Percentiles rank a stretch among this genome's conserved stretches.
Evolutionary conservation across 257 asterid species (phyloP).

Genomic region (Solanum pimpinellifolium): DNA sequence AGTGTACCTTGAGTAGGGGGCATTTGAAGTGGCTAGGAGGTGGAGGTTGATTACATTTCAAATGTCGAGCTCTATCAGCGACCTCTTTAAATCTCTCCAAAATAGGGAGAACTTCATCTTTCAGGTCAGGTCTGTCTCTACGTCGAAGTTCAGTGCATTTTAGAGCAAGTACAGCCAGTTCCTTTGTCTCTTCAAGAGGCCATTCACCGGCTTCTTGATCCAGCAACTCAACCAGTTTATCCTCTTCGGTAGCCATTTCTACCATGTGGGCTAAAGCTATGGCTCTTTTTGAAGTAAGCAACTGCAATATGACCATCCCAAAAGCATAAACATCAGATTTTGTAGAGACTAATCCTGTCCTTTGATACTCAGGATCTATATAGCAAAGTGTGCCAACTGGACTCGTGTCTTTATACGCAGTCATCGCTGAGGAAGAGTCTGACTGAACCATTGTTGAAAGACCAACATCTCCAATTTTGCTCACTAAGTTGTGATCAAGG

Average conservation of each 20-base stretch:
- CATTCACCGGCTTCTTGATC: conserved; percentile 59
- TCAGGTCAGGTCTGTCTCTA: conserved; percentile 62
- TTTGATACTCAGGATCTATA: conserved; percentile 87
- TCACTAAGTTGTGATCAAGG: conserved; percentile 62
- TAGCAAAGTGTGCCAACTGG: conserved; percentile 72
- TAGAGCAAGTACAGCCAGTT: conserved; percentile 45
- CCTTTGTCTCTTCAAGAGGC: conserved; percentile 61
- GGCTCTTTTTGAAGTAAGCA: conserved; percentile 71
- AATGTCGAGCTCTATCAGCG: conserved; percentile 31
- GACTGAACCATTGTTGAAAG: conserved; percentile 48
- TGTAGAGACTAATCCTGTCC: conserved; percentile 60
- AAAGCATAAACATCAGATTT: conserved; percentile 74
- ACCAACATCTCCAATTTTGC: conserved; percentile 91
- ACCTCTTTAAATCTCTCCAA: conserved; percentile 49
- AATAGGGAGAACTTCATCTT: conserved; percentile 40
- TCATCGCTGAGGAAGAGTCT: conserved; percentile 21
- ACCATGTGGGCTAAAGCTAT: conserved; percentile 44
- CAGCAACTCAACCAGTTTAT: conserved; percentile 24
- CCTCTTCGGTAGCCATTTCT: conserved; percentile 42
- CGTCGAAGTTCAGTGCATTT: conserved; percentile 63
- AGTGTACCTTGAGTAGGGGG: conserved; percentile 66
- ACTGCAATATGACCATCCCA: conserved; percentile 65
- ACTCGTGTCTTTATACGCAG: conserved; percentile 24
- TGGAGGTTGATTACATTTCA: conserved; percentile 3
- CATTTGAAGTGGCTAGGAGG: conserved; percentile 65